A percentile compares a stretch with the other conserved stretches of the same genome.
Conservation (phyloP, 1,139 yeast genomes). For the Insectozyma bohioensis region DNA sequence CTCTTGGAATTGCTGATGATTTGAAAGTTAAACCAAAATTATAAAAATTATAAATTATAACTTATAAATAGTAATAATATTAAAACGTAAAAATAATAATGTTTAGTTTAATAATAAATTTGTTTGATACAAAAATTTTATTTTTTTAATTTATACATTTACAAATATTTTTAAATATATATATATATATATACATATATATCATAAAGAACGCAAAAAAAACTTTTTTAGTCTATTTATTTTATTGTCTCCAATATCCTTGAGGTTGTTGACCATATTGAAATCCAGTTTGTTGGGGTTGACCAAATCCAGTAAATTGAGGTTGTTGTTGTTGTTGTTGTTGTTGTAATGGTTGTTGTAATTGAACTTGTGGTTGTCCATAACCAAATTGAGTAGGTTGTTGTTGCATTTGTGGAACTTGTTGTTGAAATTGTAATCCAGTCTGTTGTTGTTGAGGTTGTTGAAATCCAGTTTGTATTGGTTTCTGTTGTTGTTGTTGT, state of each 20-base stretch:
- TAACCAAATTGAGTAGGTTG: conserved; percentile 12
- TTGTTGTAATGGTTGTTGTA: conserved; percentile 13
- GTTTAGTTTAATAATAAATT: no score
- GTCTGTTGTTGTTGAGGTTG: conserved; percentile 21
- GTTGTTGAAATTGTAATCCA: conserved; percentile 18
- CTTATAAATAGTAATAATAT: no score
- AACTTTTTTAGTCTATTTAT: background rate
- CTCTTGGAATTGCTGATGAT: conserved; percentile 35
- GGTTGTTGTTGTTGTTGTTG: conserved; percentile 16
- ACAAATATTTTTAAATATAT: background rate
- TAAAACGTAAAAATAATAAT: no score
- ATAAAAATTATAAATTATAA: no score
- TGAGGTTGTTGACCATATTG: conserved; percentile 14
- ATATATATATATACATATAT: background rate
- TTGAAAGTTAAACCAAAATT: conserved; percentile 32
- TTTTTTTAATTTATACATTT: no score
- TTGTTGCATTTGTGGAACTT: conserved; percentile 19
- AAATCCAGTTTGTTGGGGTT: conserved; percentile 15
- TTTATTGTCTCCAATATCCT: conserved; percentile 13
- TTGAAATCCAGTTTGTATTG: conserved; percentile 23
- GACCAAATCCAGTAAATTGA: conserved; percentile 16
- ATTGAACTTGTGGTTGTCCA: conserved; percentile 12
- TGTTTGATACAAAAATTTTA: no score
- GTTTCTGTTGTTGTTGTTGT: conserved; percentile 19
- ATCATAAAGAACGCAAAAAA: background rate